Evolutionary conservation across 2,329 filamentous ascomycete species (phyloP), one percentile per base, ranked within the genome.

Genomic region (Ophiocordyceps camponoti-leonardi): DNA sequence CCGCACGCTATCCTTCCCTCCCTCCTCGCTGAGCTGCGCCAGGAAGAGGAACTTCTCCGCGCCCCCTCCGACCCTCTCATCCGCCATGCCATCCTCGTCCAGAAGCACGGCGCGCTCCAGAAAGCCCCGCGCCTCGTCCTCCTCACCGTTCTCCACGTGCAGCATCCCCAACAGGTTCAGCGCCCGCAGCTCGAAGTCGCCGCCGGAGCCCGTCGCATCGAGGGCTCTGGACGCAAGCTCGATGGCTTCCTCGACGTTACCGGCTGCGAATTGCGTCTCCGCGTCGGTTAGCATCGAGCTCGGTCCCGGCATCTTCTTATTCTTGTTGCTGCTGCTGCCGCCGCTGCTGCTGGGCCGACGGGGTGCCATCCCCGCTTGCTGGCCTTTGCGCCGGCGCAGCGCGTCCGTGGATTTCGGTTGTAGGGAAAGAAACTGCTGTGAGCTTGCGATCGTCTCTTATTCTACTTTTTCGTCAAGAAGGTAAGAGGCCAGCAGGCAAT

Each of bases 11-110:
- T 82, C 77, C 42, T 69, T 63, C 1, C 80, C 80, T 33, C 80
- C 80, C 42, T 81, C 72, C 49, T 81, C 77, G 58, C 77, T 92
- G 56, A 98, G 71, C 65, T 98, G 92, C 50, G 92, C 92, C 48
- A 98, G 70, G 77, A 88, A 94, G 43, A 96, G 66, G 58, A 95
- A 96, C 66, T 95, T 96, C 58, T 96, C 90, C 0, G 87, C 78
- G 1, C 88, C 88, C 26, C 86, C 86, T 43, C 87, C 88, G 44
- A 80, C 61, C 37, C 77, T 73, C 55, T 86, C 82, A 18, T 81
- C 74, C 48, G 79, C 66, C 37, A 68, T 64, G 18, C 90, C 92
- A 47, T 88, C 77, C 22, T 79, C 72, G 59, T 98, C 92, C 33
- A 92, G 72, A 45, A 72, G 67, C 35, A 83, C 82, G 0, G 92